Percentiles rank a stretch among this genome's conserved stretches.
These are phyloP conservation scores for Diplotaxis tenuifolia DNA, from an alignment of 345 rosid species.

Conservation along the genomic window DNA sequence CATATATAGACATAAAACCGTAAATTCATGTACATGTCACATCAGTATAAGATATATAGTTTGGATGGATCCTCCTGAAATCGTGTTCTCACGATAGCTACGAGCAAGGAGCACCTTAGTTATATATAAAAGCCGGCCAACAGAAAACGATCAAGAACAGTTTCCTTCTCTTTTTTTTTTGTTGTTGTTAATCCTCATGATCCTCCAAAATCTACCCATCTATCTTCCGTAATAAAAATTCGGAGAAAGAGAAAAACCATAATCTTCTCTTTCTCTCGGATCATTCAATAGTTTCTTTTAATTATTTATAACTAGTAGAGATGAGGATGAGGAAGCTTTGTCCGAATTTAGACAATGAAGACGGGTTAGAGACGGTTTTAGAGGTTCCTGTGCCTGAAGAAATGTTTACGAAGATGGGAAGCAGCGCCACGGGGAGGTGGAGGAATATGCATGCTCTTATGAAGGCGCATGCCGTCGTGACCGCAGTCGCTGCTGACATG, in stretches of 20 bases:
- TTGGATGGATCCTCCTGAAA: conserved; percentile 36
- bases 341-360: conserved; percentile 50
- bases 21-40: conserved; percentile 25
- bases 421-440: conserved; percentile 56
- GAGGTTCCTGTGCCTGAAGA: conserved; percentile 65
- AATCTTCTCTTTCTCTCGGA: conserved; percentile 18
- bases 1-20: not conserved
- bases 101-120: conserved; percentile 53
- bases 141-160: conserved; percentile 7
- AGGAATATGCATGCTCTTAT: conserved; percentile 69
- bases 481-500: conserved; percentile 18
- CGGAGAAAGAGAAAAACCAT: conserved; percentile 30
- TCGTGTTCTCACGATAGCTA: conserved; percentile 66
- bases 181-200: conserved; percentile 2
- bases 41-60: conserved; percentile 17
- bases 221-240: conserved; percentile 11
- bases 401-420: conserved; percentile 53
- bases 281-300: not conserved
- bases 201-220: conserved; percentile 12
- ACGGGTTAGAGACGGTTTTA: conserved; percentile 54
- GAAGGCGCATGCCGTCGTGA: conserved; percentile 52
- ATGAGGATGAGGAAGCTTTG: conserved; percentile 52
- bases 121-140: conserved; percentile 33
- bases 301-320: not conserved
- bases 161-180: not conserved